Evolutionary conservation across 495 filamentous ascomycete genomes (phyloP).

Genomic region (Penicillium steckii): DNA sequence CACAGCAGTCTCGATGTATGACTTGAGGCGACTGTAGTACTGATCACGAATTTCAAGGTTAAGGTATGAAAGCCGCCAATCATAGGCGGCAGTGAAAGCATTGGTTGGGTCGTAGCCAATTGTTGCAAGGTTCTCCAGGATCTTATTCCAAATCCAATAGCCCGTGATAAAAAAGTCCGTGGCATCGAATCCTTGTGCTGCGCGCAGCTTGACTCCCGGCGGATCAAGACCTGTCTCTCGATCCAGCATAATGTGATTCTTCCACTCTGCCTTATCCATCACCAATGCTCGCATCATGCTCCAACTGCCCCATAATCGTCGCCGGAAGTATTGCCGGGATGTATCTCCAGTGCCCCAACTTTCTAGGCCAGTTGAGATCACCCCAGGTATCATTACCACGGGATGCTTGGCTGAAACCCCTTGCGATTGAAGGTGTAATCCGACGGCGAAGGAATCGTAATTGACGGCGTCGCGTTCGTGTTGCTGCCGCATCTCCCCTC

Average conservation of each 20-base stretch:
- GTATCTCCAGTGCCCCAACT: constrained; percentile 86
- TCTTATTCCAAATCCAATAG: constrained; percentile 99
- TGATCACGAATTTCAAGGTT: constrained; percentile 89
- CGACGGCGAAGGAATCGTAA: constrained; percentile 91
- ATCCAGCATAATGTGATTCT: constrained; percentile 95
- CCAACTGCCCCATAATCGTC: constrained; percentile 95
- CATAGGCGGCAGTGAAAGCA: constrained; percentile 92
- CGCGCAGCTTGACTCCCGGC: constrained; percentile 85
- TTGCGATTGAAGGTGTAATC: constrained; percentile 76
- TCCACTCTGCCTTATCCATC: constrained; percentile 90
- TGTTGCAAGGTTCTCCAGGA: constrained; percentile 90
- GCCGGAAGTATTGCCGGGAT: constrained; percentile 88
- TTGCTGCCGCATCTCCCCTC: constrained; percentile 47
- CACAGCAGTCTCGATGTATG: constrained; percentile 81
- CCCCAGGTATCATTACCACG: constrained; percentile 94
- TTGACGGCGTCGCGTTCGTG: constrained; percentile 82
- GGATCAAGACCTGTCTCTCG: constrained; percentile 89
- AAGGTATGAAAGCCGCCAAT: constrained; percentile 91
- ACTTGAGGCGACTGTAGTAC: constrained; percentile 87
- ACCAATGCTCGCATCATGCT: constrained; percentile 96
- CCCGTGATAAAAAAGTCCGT: constrained; percentile 84
- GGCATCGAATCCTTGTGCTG: constrained; percentile 96
- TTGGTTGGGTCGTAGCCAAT: constrained; percentile 97
- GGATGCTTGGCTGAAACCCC: constrained; percentile 82
- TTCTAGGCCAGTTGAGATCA: constrained; percentile 95